phyloP scores from a whole-genome alignment of 2,329 filamentous ascomycete species.

The Pseudocercospora crystallina region DNA sequence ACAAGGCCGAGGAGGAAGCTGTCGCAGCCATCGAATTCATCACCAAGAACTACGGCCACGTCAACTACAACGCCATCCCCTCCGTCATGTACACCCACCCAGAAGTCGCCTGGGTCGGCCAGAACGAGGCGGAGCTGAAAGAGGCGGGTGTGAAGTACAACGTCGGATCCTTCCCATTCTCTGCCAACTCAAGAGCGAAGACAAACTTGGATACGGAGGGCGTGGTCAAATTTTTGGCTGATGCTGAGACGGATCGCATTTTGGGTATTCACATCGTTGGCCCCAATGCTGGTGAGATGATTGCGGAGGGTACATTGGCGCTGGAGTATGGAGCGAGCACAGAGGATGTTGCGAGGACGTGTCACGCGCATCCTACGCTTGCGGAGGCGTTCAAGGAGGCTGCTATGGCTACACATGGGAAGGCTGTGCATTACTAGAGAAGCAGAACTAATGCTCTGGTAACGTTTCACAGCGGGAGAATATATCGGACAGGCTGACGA shows the following conservation, averaged over 20 bases:
- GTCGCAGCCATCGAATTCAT: slow-evolving; percentile 96
- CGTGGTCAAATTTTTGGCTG: slow-evolving; percentile 93
- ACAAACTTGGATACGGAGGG: slow-evolving; percentile 96
- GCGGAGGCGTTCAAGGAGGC: slow-evolving; percentile 99
- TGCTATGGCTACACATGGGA: slow-evolving; percentile 93
- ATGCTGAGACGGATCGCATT: slow-evolving; percentile 93
- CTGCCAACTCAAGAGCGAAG: slow-evolving; percentile 97
- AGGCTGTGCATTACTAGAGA: slow-evolving; percentile 88
- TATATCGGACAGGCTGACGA: not conserved
- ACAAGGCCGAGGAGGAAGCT: slow-evolving; percentile 98
- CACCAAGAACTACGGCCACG: slow-evolving; percentile 95
- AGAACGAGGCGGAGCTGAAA: slow-evolving; percentile 96
- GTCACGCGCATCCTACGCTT: slow-evolving; percentile 93
- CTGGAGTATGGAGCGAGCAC: slow-evolving; percentile 94
- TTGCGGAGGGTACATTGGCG: slow-evolving; percentile 92
- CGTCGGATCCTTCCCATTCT: slow-evolving; percentile 92
- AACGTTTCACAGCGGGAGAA: too few species aligned
- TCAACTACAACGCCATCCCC: slow-evolving; percentile 97
- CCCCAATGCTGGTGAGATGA: slow-evolving; percentile 97
- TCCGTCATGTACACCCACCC: slow-evolving; percentile 99
- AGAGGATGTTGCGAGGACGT: slow-evolving; percentile 92
- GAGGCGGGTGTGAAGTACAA: slow-evolving; percentile 86
- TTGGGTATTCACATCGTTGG: slow-evolving; percentile 96
- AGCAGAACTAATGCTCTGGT: too few species aligned
- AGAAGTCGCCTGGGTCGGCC: slow-evolving; percentile 97